Base-by-base conservation (phyloP, 1,139 yeast genomes). In the Protomyces macrosporus region DNA sequence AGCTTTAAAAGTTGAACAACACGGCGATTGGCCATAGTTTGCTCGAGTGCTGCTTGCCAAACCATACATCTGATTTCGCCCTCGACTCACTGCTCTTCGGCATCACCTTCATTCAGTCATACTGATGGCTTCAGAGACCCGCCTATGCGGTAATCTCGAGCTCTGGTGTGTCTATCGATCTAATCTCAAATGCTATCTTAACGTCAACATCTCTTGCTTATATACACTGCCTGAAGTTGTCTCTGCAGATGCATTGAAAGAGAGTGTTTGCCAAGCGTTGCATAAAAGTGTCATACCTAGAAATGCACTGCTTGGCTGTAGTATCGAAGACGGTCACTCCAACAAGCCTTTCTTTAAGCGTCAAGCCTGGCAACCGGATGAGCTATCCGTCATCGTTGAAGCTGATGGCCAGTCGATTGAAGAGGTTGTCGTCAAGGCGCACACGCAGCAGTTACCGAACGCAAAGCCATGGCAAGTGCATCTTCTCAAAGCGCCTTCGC, bases 121-220 rank as follows among this genome's bases (percentile, higher is more conserved):
- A 23, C 23, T 2, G 2, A 23, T 23, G 23, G 23, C 23, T 23
- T 1, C 42, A 9, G 51, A 36, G 6, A 7, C 40, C 10, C 50
- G 61, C 14, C 51, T n/a, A 5, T 58, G 62, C 30, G 56, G 62
- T 3, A 32, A 35, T 10, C 62, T 58, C 3, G 62, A 58, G 30
- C 45, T 40, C n/a, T 48, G 55, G 62, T 52, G 45, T 12, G 62
- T 52, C 45, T 52, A 52, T 35, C 55, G 62, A 6, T 33, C 36
- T 16, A 39, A 33, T 9, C 54, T 50, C 23, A 50, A 35, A 34
- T n/a, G 53, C 9, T 58, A 58, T 35, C 45, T 39, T 16, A 58
- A 58, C 23, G 62, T 58, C 5, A 32, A 51, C 12, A 42, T 58
- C n/a, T 55, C 62, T 7, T 12, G 42, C 6, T 23, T 34, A 30